Conservation (phyloP, 192 early-diverging fungal genomes). For the Umbelopsis vinacea region DNA sequence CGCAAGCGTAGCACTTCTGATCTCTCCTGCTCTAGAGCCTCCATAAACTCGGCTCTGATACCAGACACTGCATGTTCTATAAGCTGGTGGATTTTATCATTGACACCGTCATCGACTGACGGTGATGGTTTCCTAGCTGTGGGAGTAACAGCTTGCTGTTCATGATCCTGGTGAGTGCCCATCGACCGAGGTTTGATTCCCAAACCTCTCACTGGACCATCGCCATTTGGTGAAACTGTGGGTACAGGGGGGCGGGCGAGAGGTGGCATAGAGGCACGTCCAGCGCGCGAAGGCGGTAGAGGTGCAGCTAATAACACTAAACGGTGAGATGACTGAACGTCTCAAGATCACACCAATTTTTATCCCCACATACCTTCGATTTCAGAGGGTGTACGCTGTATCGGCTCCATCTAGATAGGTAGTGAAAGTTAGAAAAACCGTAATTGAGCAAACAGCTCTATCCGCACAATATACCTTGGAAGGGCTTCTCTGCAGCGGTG, state of each 20-base stretch:
- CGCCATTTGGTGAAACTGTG: not conserved
- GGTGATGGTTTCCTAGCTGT: not conserved
- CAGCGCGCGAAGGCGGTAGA: not conserved
- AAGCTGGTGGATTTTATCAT: not conserved
- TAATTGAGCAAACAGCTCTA: not conserved
- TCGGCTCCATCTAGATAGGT: not conserved
- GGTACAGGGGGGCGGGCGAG: not conserved
- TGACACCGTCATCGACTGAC: not conserved
- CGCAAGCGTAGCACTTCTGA: not conserved
- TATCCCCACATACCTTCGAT: not conserved
- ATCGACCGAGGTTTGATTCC: not conserved
- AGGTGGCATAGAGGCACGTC: not conserved
- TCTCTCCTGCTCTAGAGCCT: not conserved
- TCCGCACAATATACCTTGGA: not conserved
- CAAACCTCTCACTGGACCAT: not conserved
- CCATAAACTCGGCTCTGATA: constrained; percentile 1
- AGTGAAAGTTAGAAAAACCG: not conserved
- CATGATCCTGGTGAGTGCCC: not conserved
- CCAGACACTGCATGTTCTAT: not conserved
- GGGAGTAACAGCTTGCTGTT: not conserved
- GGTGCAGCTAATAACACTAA: not conserved
- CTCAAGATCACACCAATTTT: not conserved
- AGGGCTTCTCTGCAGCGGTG: not conserved
- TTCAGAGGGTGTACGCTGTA: not conserved
- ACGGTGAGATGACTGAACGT: not conserved